These are phyloP conservation scores for Globisporangium irregulare DNA, from an alignment of 352 stramenopile genomes.

Conservation along the genomic window DNA sequence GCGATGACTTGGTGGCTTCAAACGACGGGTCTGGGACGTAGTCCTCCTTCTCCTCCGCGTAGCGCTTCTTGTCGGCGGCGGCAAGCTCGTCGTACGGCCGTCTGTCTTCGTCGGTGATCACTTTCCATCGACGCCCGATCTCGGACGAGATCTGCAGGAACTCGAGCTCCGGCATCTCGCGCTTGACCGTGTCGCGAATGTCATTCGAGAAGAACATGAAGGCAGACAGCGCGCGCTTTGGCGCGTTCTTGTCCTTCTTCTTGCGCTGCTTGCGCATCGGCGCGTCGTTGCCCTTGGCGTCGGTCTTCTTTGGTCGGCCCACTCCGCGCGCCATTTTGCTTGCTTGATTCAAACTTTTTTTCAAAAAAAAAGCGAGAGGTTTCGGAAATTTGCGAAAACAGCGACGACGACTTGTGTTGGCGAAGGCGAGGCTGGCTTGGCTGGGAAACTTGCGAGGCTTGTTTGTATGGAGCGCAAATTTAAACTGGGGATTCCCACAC, in stretches of 20 bases:
- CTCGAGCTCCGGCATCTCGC: constrained; percentile 80
- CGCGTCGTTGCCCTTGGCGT: constrained; percentile 36
- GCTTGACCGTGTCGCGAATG: constrained; percentile 88
- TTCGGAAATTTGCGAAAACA: constrained; percentile 34
- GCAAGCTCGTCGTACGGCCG: constrained; percentile 83
- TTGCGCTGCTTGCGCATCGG: constrained; percentile 75
- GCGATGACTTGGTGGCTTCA: constrained; percentile 51
- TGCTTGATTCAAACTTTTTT: constrained; percentile 16
- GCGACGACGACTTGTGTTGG: neutral
- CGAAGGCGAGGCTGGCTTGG: constrained; percentile 7
- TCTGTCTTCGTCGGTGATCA: constrained; percentile 61
- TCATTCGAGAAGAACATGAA: constrained; percentile 93
- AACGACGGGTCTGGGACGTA: constrained; percentile 87
- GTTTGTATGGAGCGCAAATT: constrained; percentile 55
- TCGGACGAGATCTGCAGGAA: constrained; percentile 87
- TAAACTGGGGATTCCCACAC: constrained; percentile 48
- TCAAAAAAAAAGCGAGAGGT: constrained; percentile 29
- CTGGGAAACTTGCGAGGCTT: constrained; percentile 1
- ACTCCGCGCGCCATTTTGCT: constrained; percentile 56
- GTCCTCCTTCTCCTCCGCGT: constrained; percentile 87
- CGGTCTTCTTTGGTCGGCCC: constrained; percentile 65
- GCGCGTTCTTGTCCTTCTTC: constrained; percentile 92
- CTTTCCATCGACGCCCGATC: constrained; percentile 84
- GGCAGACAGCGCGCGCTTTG: constrained; percentile 86
- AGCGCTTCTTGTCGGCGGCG: constrained; percentile 82